Conservation (phyloP, 768 basidiomycete genomes). For the Suillus plorans region DNA sequence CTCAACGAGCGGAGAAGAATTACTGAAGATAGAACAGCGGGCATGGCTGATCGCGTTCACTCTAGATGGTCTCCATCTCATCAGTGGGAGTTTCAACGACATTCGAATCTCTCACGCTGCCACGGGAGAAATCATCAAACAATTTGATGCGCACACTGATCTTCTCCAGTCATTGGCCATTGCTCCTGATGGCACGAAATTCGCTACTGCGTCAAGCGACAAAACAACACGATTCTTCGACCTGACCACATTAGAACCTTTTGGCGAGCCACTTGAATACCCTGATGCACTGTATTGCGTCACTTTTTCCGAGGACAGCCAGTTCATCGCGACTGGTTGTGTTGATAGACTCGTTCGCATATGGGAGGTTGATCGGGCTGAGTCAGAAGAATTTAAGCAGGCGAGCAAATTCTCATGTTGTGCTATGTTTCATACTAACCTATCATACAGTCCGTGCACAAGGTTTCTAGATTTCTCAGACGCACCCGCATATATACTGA, state of each 20-base stretch:
- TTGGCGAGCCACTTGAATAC: not conserved
- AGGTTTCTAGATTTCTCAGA: not conserved
- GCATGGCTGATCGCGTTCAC: not conserved
- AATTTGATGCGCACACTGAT: not conserved
- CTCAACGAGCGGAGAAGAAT: not conserved
- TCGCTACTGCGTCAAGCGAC: constrained; percentile 16
- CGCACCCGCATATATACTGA: not conserved
- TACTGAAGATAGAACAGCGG: not conserved
- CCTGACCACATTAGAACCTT: not conserved
- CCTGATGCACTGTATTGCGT: not conserved
- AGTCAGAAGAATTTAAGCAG: not conserved
- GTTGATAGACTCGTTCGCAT: constrained; percentile 78
- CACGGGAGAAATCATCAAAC: not conserved
- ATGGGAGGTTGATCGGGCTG: constrained; percentile 58
- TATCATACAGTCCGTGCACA: not conserved
- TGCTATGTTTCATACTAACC: not conserved
- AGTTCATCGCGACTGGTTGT: constrained; percentile 62
- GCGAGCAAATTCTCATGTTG: not conserved
- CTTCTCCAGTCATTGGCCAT: not conserved
- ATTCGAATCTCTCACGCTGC: not conserved
- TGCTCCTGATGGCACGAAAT: not conserved
- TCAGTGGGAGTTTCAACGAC: not conserved
- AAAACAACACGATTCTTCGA: constrained; percentile 4
- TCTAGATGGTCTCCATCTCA: not conserved
- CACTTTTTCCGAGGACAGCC: constrained; percentile 41